Evolutionary conservation across 1,284 basidiomycete species (phyloP).

Genomic region (Ganoderma resinaceum): DNA sequence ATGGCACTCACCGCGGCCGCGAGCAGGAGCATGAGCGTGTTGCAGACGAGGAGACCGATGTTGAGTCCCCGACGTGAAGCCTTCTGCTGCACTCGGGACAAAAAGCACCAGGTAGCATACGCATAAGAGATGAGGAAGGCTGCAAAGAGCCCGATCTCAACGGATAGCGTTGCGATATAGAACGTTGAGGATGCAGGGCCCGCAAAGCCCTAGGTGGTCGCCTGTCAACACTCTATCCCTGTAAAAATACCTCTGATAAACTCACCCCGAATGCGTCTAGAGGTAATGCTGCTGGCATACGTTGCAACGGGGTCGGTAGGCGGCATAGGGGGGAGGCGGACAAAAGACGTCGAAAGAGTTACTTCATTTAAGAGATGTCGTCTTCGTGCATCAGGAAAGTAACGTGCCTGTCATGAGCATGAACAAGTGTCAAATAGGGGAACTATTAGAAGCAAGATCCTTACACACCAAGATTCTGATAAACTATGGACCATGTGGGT

Average conservation of each 20-base stretch:
- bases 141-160: not conserved
- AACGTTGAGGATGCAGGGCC: not conserved
- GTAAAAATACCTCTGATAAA: not conserved
- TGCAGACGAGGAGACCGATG: not conserved
- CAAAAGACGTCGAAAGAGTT: not conserved
- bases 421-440: not conserved
- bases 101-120: not conserved
- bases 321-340: not conserved
- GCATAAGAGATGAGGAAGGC: not conserved
- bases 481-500: not conserved
- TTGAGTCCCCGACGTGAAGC: not conserved
- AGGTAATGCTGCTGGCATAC: not conserved
- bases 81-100: not conserved
- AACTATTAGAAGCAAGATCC: not conserved
- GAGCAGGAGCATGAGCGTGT: conserved; percentile 1
- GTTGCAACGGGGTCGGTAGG: not conserved
- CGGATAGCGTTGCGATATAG: not conserved
- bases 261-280: conserved; percentile 1
- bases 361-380: not conserved
- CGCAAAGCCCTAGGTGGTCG: not conserved
- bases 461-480: not conserved
- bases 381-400: not conserved
- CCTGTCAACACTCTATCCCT: not conserved
- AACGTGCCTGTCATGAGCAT: not conserved
- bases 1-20: not conserved